Evolutionary conservation across 2,329 filamentous ascomycete genomes (phyloP).

Genomic region (Beauveria sp.): DNA sequence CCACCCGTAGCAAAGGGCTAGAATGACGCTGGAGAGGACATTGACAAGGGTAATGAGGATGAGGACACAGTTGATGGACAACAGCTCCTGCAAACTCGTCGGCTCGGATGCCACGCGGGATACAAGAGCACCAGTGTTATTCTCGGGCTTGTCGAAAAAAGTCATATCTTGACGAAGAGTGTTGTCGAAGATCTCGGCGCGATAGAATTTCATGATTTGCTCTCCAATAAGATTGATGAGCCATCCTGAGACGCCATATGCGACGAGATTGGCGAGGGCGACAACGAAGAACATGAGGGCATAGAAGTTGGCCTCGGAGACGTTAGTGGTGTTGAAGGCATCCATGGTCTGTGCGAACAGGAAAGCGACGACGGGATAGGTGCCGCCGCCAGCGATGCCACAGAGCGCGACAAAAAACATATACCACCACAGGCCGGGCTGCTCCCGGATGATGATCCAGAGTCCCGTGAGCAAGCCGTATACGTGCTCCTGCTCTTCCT

Average conservation of each 20-base stretch:
- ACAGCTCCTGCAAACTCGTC: constrained; percentile 41
- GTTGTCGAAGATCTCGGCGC: constrained; percentile 37
- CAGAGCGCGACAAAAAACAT: constrained; percentile 17
- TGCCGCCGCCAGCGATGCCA: constrained; percentile 24
- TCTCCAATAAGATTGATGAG: constrained; percentile 28
- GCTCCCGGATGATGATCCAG: constrained; percentile 24
- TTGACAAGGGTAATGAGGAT: constrained; percentile 40
- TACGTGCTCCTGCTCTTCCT: constrained; percentile 7
- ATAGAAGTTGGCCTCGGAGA: constrained; percentile 40
- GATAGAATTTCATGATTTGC: constrained; percentile 27
- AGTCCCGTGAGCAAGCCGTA: constrained; percentile 24
- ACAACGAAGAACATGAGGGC: constrained; percentile 49
- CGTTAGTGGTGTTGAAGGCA: constrained; percentile 26
- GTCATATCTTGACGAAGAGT: constrained; percentile 47
- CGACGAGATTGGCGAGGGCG: constrained; percentile 36
- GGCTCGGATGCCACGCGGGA: constrained; percentile 30
- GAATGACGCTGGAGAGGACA: constrained; percentile 34
- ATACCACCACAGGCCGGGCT: constrained; percentile 20
- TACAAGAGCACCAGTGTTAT: constrained; percentile 31
- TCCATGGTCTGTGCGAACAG: constrained; percentile 33
- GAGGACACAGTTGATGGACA: constrained; percentile 40
- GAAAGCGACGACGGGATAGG: constrained; percentile 33
- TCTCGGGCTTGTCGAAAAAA: constrained; percentile 33
- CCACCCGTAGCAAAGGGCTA: constrained; percentile 41
- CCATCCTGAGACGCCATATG: constrained; percentile 33